Evolutionary conservation across 805 yeast species (phyloP).

Genomic region (Alloascoidea africana): DNA sequence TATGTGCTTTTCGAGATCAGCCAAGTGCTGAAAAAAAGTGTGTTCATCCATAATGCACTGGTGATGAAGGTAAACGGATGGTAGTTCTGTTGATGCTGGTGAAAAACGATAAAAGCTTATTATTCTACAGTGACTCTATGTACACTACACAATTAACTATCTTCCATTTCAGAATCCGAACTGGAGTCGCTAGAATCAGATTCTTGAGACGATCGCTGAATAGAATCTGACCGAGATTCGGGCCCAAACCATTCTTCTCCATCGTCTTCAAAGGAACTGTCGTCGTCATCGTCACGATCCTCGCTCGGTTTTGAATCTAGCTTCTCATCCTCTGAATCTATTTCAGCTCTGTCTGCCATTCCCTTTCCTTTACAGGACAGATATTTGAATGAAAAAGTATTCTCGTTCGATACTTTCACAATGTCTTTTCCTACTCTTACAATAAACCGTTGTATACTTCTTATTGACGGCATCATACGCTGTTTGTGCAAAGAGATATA

Average conservation of each 20-base stretch:
- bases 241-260: slow-evolving; percentile 21
- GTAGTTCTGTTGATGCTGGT: too few species aligned
- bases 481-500: slow-evolving; percentile 49
- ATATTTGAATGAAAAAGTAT: slow-evolving; percentile 39
- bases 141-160: too few species aligned
- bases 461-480: slow-evolving; percentile 45
- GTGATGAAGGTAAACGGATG: too few species aligned
- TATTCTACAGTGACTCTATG: too few species aligned
- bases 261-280: slow-evolving; percentile 17
- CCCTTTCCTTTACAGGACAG: slow-evolving; percentile 14
- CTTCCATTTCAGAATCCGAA: too few species aligned
- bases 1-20: too few species aligned
- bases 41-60: too few species aligned
- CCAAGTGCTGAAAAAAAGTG: too few species aligned
- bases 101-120: too few species aligned
- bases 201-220: neutral
- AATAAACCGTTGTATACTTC: slow-evolving; percentile 63
- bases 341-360: slow-evolving; percentile 10
- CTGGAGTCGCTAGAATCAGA: too few species aligned
- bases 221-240: slow-evolving; percentile 7
- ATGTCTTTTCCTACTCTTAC: slow-evolving; percentile 63
- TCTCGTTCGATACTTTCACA: slow-evolving; percentile 35
- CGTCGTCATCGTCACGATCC: slow-evolving; percentile 20
- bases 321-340: slow-evolving; percentile 14
- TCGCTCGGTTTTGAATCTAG: slow-evolving; percentile 19